Evolutionary conservation across 2,329 filamentous ascomycete genomes (phyloP).

Genomic region (Tolypocladium nubicola): DNA sequence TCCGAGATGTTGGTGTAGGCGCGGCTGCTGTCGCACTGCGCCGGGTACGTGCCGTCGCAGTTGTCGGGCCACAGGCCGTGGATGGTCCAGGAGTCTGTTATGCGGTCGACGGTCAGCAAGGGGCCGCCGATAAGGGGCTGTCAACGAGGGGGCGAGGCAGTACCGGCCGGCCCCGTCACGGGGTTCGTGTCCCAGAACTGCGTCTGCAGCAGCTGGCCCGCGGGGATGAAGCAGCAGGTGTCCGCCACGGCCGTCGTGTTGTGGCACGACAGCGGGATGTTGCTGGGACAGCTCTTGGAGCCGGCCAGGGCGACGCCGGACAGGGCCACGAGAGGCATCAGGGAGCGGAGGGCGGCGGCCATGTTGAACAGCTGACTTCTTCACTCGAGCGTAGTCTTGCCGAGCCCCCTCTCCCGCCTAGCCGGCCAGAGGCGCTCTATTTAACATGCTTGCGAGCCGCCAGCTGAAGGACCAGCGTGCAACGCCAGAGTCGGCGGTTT

Average conservation of each 20-base stretch:
- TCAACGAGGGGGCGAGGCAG: background rate
- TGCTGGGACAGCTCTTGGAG: conserved; percentile 12
- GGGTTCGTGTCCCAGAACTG: conserved; percentile 69
- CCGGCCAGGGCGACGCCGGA: conserved; percentile 6
- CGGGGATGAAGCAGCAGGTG: conserved; percentile 63
- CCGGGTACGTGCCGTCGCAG: conserved; percentile 60
- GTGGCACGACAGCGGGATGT: conserved; percentile 49
- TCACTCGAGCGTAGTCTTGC: background rate
- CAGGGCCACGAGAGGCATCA: conserved; percentile 8
- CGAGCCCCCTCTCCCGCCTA: background rate
- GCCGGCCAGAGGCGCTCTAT: background rate
- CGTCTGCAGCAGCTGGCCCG: conserved; percentile 60
- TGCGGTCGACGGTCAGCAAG: conserved; percentile 3
- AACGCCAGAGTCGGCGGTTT: background rate
- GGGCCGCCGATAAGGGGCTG: too few species aligned
- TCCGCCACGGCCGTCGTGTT: conserved; percentile 48
- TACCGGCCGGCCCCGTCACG: conserved; percentile 44
- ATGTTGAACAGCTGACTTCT: background rate
- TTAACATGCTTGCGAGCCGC: background rate
- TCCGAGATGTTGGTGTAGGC: conserved; percentile 54
- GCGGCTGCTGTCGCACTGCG: conserved; percentile 51
- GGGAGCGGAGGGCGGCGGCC: conserved; percentile 4
- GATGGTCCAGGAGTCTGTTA: conserved; percentile 59
- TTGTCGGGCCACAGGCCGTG: conserved; percentile 59
- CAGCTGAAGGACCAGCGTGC: background rate